Evolutionary conservation across 441 rosid species (phyloP).

Genomic region (Populus trichocarpa): DNA sequence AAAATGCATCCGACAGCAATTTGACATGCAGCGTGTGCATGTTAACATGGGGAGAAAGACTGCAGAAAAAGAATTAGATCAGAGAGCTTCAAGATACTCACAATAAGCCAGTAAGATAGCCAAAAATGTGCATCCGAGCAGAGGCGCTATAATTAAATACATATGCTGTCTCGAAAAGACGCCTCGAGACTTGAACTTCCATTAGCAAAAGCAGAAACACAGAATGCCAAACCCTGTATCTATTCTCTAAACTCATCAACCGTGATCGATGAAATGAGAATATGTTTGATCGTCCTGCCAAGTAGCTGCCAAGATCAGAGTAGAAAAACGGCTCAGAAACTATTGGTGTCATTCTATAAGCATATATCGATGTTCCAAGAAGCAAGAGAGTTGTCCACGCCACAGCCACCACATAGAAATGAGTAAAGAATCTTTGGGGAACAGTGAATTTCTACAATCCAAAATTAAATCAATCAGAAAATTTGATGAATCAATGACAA

Average conservation of each 20-base stretch:
- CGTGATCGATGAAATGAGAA: constrained; percentile 41
- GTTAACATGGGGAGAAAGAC: not conserved
- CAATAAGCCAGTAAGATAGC: constrained; percentile 62
- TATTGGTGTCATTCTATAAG: constrained; percentile 37
- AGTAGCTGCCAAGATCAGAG: constrained; percentile 36
- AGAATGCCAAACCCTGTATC: constrained; percentile 41
- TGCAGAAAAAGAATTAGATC: constrained; percentile 1
- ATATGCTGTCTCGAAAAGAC: constrained; percentile 55
- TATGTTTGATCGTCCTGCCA: constrained; percentile 48
- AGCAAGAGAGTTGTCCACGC: constrained; percentile 67
- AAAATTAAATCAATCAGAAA: not conserved
- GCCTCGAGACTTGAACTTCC: constrained; percentile 68
- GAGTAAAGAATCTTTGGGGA: constrained; percentile 70
- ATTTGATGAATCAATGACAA: not conserved
- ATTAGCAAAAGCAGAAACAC: constrained; percentile 60
- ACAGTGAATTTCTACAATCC: constrained; percentile 55
- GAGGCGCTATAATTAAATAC: constrained; percentile 62
- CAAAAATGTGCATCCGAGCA: constrained; percentile 65
- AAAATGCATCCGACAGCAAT: not conserved
- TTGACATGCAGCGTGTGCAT: not conserved
- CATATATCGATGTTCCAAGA: constrained; percentile 51
- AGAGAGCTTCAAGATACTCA: constrained; percentile 37
- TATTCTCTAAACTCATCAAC: constrained; percentile 32
- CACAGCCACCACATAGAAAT: constrained; percentile 63
- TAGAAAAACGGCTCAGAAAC: constrained; percentile 32